Evolutionary conservation across 768 basidiomycete species (phyloP).

Genomic region (Leucogyrophana mollusca): DNA sequence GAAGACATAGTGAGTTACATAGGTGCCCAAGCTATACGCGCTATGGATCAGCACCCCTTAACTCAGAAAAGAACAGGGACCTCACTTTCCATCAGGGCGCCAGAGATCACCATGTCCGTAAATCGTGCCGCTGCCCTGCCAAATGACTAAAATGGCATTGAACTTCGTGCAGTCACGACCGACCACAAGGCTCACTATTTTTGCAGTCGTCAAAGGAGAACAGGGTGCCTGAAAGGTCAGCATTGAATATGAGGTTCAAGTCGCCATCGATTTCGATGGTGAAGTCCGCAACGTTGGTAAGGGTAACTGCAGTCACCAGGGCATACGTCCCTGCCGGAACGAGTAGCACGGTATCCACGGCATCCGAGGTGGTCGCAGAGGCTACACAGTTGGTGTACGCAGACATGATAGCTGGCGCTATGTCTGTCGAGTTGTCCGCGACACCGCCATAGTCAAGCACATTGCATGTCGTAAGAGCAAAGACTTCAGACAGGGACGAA

Average conservation of each 20-base stretch:
- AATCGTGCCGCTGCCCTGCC: slow-evolving; percentile 20
- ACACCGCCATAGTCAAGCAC: slow-evolving; percentile 22
- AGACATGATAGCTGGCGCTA: slow-evolving; percentile 21
- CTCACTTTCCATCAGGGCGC: slow-evolving; percentile 11
- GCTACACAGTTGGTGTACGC: slow-evolving; percentile 21
- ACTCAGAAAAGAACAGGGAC: not conserved
- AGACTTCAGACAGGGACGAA: not conserved
- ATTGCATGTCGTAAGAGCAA: slow-evolving; percentile 12
- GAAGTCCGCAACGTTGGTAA: slow-evolving; percentile 19
- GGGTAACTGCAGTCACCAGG: slow-evolving; percentile 13
- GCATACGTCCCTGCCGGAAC: slow-evolving; percentile 24
- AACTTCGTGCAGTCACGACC: not conserved
- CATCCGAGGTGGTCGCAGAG: slow-evolving; percentile 14
- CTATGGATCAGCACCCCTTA: not conserved
- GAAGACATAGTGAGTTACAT: slow-evolving; percentile 2
- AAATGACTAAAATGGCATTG: not conserved
- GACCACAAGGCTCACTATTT: not conserved
- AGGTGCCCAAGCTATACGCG: not conserved
- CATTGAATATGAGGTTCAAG: slow-evolving; percentile 18
- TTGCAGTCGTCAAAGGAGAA: slow-evolving; percentile 18
- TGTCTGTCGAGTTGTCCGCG: slow-evolving; percentile 23
- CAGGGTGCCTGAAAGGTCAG: slow-evolving; percentile 20
- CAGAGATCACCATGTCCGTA: slow-evolving; percentile 24
- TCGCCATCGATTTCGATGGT: slow-evolving; percentile 21
- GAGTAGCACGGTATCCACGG: slow-evolving; percentile 16